Percentiles rank a stretch among this genome's conserved stretches.
These are phyloP conservation scores for Phlyctochytrium arcticum DNA, from an alignment of 192 early-diverging fungal genomes.

Conservation along the genomic window DNA sequence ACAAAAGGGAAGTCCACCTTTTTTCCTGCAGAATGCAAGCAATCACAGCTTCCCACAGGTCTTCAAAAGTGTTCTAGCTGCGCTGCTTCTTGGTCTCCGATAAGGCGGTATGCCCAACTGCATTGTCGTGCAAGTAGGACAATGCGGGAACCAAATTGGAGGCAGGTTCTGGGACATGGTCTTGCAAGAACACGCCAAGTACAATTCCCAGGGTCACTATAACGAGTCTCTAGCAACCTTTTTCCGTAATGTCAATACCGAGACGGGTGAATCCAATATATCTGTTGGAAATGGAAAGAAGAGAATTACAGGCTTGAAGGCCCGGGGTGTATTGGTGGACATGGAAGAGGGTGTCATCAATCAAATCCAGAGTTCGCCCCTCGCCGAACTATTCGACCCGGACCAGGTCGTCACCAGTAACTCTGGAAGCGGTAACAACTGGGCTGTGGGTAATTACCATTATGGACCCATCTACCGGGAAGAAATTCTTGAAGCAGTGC, in stretches of 20 bases:
- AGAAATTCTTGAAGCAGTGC: slow-evolving; percentile 37
- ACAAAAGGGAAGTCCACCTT: too few species aligned
- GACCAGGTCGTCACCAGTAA: slow-evolving; percentile 41
- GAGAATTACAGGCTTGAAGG: slow-evolving; percentile 35
- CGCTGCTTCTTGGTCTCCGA: too few species aligned
- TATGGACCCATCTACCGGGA: slow-evolving; percentile 44
- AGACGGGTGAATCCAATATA: slow-evolving; percentile 18
- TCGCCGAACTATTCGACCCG: slow-evolving; percentile 42
- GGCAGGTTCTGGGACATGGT: slow-evolving; percentile 55
- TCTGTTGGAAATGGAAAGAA: slow-evolving; percentile 23
- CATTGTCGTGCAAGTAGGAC: slow-evolving; percentile 50
- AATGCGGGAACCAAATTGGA: slow-evolving; percentile 60
- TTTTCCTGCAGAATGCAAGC: too few species aligned
- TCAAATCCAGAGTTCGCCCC: slow-evolving; percentile 29
- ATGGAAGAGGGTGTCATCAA: slow-evolving; percentile 56
- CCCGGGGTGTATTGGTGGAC: slow-evolving; percentile 50
- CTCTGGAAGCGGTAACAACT: slow-evolving; percentile 59
- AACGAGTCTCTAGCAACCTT: slow-evolving; percentile 51
- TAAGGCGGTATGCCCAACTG: slow-evolving; percentile 42
- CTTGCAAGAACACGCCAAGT: slow-evolving; percentile 48
- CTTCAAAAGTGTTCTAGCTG: too few species aligned
- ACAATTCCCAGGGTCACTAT: slow-evolving; percentile 35
- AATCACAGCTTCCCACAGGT: too few species aligned
- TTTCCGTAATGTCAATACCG: slow-evolving; percentile 43
- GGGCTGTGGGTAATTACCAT: slow-evolving; percentile 50